phyloP scores from a whole-genome alignment of 169 alveolate species.

The Cryptosporidium andersoni region DNA sequence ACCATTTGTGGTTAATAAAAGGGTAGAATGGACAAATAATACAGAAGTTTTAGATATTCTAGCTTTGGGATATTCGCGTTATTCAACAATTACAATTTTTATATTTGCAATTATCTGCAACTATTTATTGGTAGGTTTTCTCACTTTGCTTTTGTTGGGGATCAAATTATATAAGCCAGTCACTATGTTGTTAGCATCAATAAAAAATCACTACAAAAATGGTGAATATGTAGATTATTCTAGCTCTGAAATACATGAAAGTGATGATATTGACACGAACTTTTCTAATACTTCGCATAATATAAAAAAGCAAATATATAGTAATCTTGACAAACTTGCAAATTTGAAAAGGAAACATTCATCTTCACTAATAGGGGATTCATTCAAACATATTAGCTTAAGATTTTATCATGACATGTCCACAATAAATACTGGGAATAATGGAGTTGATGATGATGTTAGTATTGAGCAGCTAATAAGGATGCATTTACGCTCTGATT shows the following conservation, averaged over 20 bases:
- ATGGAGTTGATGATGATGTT: slow-evolving; percentile 51
- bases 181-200: neutral
- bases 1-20: neutral
- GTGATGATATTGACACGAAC: too few relatives aligned
- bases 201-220: neutral
- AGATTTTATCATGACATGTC: slow-evolving; percentile 52
- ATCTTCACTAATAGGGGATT: too few relatives aligned
- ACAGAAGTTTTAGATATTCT: neutral
- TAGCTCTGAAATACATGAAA: too few relatives aligned
- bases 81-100: neutral
- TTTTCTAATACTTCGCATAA: too few relatives aligned
- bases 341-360: too few relatives aligned
- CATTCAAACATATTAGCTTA: neutral
- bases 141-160: slow-evolving; percentile 35
- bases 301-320: too few relatives aligned
- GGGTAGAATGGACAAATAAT: slow-evolving; percentile 7
- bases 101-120: slow-evolving; percentile 26
- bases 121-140: slow-evolving; percentile 8
- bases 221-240: too few relatives aligned
- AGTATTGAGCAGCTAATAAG: slow-evolving; percentile 56
- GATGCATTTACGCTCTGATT: slow-evolving; percentile 65
- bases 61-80: slow-evolving; percentile 27
- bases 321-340: too few relatives aligned
- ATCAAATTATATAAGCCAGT: slow-evolving; percentile 26
- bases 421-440: neutral